Evolutionary conservation across 225 moss, liverwort and hornwort species (phyloP).

Genomic region (Physcomitrellopsis africana): DNA sequence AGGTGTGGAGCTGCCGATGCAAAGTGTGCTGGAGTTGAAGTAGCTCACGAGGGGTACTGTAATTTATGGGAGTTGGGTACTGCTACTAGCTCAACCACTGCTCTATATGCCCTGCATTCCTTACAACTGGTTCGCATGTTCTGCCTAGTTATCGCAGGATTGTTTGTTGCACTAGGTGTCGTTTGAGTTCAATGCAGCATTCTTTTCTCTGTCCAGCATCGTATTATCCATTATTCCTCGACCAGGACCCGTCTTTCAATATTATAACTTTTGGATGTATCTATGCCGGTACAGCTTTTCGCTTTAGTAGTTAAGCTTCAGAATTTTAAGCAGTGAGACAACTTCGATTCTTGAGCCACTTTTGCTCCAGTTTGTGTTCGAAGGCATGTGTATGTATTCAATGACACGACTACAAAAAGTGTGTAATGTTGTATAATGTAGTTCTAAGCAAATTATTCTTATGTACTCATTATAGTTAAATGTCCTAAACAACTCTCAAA

Average conservation of each 20-base stretch:
- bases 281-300: constrained; percentile 24
- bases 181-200: constrained; percentile 38
- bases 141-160: constrained; percentile 82
- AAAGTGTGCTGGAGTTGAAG: constrained; percentile 80
- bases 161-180: constrained; percentile 72
- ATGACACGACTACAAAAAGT: constrained; percentile 17
- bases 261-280: constrained; percentile 26
- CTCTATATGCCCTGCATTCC: constrained; percentile 76
- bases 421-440: constrained; percentile 10
- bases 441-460: not conserved
- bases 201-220: not conserved
- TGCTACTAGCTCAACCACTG: constrained; percentile 57
- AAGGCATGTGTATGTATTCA: constrained; percentile 13
- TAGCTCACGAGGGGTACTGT: constrained; percentile 80
- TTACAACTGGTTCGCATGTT: constrained; percentile 81
- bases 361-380: constrained; percentile 6
- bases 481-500: constrained; percentile 2
- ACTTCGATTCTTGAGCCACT: constrained; percentile 9
- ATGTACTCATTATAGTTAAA: not conserved
- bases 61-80: constrained; percentile 68
- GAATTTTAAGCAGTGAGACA: constrained; percentile 2
- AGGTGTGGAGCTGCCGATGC: constrained; percentile 95
- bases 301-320: constrained; percentile 24
- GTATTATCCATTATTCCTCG: not conserved
- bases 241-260: constrained; percentile 35